Base-by-base conservation (phyloP, 768 basidiomycete species). In the Kwoniella mangroviensis region DNA sequence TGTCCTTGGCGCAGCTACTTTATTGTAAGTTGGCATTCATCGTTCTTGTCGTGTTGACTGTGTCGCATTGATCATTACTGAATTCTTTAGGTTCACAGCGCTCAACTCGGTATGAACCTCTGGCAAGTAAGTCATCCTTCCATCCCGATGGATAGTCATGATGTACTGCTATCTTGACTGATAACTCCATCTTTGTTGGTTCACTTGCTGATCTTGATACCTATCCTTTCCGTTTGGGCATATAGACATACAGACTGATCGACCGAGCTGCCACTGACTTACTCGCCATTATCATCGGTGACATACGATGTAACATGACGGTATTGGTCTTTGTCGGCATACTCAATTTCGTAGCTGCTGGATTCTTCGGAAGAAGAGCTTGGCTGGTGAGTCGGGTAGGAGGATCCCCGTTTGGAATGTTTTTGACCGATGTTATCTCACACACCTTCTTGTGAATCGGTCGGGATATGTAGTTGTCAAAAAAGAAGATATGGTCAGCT, bases 321-420 rank as follows among this genome's bases (percentile, higher is more conserved):
- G 65, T 67, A 4, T 15, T 67, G 12, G 42, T 63, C 10, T 19
- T 67, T 21, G 51, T 71, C 13, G 70, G 70, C 7, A 57, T 62
- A 28, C 22, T 71, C n/a, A 66, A 71, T 52, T 60, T 62, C 24
- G 43, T 63, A 22, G 60, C 70, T n/a, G 70, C 63, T 12, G 60
- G 51, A 51, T 71, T 54, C 40, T 71, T 71, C 41, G 70, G 56
- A n/a, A 51, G 65, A 24, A 45, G 70, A 51, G 65, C 70, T 61
- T 71, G 70, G 70, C 51, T 45, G 6, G 70, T 71, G 60, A 71
- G 70, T 67, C n/a, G n/a, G n/a, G n/a, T n/a, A n/a, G n/a, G n/a
- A n/a, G n/a, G n/a, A n/a, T n/a, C n/a, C n/a, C n/a, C n/a, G n/a
- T n/a, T n/a, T n/a, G n/a, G n/a, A n/a, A n/a, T n/a, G n/a, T n/a